Base-by-base conservation (phyloP, 768 basidiomycete species). In the Rubroboletus satanas region DNA sequence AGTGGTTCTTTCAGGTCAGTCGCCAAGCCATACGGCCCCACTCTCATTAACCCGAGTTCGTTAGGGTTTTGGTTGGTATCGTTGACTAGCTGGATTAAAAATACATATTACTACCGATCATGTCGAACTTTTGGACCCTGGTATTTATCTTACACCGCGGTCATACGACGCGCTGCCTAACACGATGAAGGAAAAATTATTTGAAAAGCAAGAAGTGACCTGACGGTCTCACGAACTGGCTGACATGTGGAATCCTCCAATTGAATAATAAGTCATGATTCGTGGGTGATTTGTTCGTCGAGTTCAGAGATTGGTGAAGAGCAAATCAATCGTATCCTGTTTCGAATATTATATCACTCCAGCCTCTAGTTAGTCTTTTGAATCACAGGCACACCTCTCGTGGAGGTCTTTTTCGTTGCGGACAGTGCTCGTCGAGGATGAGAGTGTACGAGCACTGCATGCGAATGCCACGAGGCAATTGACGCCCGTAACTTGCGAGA, bases 61-160 rank as follows among this genome's bases (percentile, higher is more conserved):
- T 53, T 32, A 49, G 51, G 54, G 39, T 52, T 55, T 51, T 46
- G 14, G 53, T 46, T 54, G 39, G 23, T 42, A 49, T 58, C 37
- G 36, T 60, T 56, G 53, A 57, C 51, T 57, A 56, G 52, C 58
- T 56, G 48, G 62, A 62, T 62, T 57, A 43, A n/a, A 35, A 49
- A 37, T 42, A 56, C 31, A 46, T 50, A 39, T 26, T 33, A 38
- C 44, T 36, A 49, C 32, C 21, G 53, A 56, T 53, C 51, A 33
- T 64, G 52, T 66, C 35, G 31, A 59, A 28, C 23, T 29, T 36
- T 49, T 46, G 51, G 43, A 48, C 45, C 23, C 46, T 42, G 58
- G 21, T 52, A 51, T 51, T 32, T 17, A 52, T 42, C 10, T 9
- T 18, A 42, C 37, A 35, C 17, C 11, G 4, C 9, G 17, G 6